Evolutionary conservation across 129 eudicot genomes (phyloP).

Genomic region (Artemisia argyi): DNA sequence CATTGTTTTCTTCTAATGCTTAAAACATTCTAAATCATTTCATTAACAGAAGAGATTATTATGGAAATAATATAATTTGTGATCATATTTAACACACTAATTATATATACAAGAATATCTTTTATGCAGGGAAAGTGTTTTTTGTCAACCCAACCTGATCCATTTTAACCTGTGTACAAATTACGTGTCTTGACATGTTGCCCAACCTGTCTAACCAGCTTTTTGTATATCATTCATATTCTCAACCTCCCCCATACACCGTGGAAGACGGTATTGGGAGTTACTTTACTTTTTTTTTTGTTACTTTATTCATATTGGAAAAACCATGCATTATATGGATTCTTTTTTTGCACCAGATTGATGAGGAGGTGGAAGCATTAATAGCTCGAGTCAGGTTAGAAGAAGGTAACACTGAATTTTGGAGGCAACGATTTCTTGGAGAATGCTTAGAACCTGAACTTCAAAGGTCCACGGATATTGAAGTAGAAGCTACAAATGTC

Average conservation of each 20-base stretch:
- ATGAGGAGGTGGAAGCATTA: constrained; percentile 83
- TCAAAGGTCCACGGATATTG: constrained; percentile 44
- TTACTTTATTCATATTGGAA: background rate
- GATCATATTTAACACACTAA: background rate
- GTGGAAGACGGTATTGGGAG: too few relatives aligned
- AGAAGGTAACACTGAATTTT: constrained; percentile 96
- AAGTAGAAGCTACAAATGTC: constrained; percentile 50
- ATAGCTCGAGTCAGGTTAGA: constrained; percentile 74
- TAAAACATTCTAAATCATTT: background rate
- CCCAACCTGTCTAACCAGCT: background rate
- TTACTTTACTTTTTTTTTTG: too few relatives aligned
- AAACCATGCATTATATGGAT: background rate
- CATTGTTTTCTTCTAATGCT: background rate
- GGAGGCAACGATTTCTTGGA: constrained; percentile 87
- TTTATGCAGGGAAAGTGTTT: too few relatives aligned
- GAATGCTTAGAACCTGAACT: constrained; percentile 60
- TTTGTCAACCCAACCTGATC: too few relatives aligned
- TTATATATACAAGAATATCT: too few relatives aligned
- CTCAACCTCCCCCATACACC: too few relatives aligned
- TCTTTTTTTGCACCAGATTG: constrained; percentile 48
- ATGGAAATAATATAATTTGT: background rate
- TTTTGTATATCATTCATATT: background rate
- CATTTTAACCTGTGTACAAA: too few relatives aligned
- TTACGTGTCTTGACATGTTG: background rate
- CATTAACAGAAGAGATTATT: background rate